Conservation (phyloP, 164 flowering plant genomes). For the Vitis rupestris region DNA sequence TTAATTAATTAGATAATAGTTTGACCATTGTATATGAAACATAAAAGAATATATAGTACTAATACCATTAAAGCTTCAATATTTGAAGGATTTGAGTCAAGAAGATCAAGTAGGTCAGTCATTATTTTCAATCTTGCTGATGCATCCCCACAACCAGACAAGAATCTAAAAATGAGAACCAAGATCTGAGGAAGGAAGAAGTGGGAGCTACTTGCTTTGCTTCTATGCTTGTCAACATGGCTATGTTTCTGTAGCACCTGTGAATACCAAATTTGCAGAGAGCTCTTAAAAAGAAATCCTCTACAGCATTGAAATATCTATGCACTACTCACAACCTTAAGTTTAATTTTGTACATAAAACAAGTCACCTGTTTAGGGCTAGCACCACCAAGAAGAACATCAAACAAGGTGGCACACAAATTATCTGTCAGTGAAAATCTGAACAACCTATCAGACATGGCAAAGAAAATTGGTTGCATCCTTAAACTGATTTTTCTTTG, state of each 20-base stretch:
- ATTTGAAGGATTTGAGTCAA: slow-evolving; percentile 88
- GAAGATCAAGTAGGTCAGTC: slow-evolving; percentile 81
- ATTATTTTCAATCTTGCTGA: slow-evolving; percentile 65
- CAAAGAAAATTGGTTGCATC: slow-evolving; percentile 65
- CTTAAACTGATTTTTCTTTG: slow-evolving; percentile 46
- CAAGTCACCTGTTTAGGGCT: slow-evolving; percentile 95
- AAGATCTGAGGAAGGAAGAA: slow-evolving; percentile 89
- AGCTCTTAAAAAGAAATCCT: no score
- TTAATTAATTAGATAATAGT: slow-evolving; percentile 14
- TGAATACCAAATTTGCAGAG: neutral
- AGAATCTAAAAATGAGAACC: slow-evolving; percentile 73
- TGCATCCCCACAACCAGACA: slow-evolving; percentile 61
- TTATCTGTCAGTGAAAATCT: slow-evolving; percentile 77
- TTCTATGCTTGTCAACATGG: slow-evolving; percentile 63
- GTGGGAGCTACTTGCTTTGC: slow-evolving; percentile 58
- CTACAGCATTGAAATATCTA: no score
- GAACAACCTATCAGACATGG: slow-evolving; percentile 84
- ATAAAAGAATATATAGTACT: neutral
- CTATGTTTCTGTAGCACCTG: slow-evolving; percentile 84
- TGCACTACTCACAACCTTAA: no score
- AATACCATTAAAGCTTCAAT: slow-evolving; percentile 91
- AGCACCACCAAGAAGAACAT: slow-evolving; percentile 99
- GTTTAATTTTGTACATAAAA: no score
- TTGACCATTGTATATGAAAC: neutral
- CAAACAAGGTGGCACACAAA: slow-evolving; percentile 89